A percentile compares a stretch with the other conserved stretches of the same genome.
These are phyloP conservation scores for Metschnikowia similis DNA, from an alignment of 805 yeast genomes.

Conservation along the genomic window DNA sequence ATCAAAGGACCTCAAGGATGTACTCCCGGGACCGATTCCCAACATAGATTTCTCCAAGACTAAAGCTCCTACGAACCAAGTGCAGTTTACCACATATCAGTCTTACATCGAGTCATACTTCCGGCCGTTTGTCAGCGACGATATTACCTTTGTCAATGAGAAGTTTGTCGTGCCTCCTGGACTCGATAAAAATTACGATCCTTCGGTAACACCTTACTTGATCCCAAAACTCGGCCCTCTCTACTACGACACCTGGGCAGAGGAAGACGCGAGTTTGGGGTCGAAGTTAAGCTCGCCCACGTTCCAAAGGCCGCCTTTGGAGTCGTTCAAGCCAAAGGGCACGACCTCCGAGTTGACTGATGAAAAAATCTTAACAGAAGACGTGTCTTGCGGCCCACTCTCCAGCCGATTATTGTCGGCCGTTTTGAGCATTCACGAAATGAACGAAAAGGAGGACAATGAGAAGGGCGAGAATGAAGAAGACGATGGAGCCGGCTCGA, in stretches of 20 bases:
- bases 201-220: slow-evolving; percentile 62
- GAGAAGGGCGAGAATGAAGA: slow-evolving; percentile 16
- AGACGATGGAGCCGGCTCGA: slow-evolving; percentile 9
- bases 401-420: slow-evolving; percentile 83
- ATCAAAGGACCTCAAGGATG: slow-evolving; percentile 61
- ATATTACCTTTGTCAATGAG: slow-evolving; percentile 64
- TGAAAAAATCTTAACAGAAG: slow-evolving; percentile 63
- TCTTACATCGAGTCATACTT: slow-evolving; percentile 82
- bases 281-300: slow-evolving; percentile 47
- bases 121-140: slow-evolving; percentile 75
- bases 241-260: slow-evolving; percentile 82
- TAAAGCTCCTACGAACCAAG: slow-evolving; percentile 74
- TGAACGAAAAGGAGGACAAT: slow-evolving; percentile 18
- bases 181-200: slow-evolving; percentile 53
- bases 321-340: slow-evolving; percentile 53
- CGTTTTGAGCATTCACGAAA: slow-evolving; percentile 46
- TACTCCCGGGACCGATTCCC: slow-evolving; percentile 87
- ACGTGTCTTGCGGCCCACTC: slow-evolving; percentile 85
- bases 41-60: slow-evolving; percentile 78
- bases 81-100: slow-evolving; percentile 84
- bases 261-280: slow-evolving; percentile 58
- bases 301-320: slow-evolving; percentile 37
- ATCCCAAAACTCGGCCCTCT: slow-evolving; percentile 84
- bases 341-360: slow-evolving; percentile 56
- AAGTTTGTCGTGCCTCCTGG: slow-evolving; percentile 55